Conservation (phyloP, 2,329 filamentous ascomycete species). For the Botrytis byssoidea region DNA sequence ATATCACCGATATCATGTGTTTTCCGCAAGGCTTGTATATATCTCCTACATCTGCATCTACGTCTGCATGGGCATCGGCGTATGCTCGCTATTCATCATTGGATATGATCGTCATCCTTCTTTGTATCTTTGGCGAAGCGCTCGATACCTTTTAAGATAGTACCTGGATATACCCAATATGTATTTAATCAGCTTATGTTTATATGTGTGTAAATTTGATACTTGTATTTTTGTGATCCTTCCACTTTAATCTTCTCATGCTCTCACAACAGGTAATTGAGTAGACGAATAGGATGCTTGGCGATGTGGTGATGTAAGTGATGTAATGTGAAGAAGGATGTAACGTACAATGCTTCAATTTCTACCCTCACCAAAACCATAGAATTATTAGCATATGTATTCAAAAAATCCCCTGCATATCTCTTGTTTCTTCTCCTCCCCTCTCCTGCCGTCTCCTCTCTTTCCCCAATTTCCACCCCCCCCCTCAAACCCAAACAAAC, state of each 20-base stretch:
- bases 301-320: not conserved
- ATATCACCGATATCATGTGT: not conserved
- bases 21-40: not conserved
- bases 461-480: fast-evolving
- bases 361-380: conserved; percentile 51
- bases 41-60: not conserved
- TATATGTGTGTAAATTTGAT: not conserved
- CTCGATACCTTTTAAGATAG: conserved; percentile 87
- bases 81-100: conserved; percentile 1
- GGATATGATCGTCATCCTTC: conserved; percentile 26
- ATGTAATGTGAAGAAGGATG: not conserved
- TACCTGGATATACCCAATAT: conserved; percentile 56
- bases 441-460: not conserved
- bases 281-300: not conserved
- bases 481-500: too few species aligned
- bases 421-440: too few species aligned
- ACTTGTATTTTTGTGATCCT: not conserved
- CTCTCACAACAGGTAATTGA: not conserved
- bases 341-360: conserved; percentile 82
- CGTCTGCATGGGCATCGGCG: not conserved
- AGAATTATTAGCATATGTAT: conserved; percentile 11
- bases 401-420: not conserved
- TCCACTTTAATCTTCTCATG: not conserved
- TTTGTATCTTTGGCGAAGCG: conserved; percentile 75
- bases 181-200: conserved; percentile 13